Conservation (phyloP, 1,284 basidiomycete genomes). For the Cerioporus squamosus region DNA sequence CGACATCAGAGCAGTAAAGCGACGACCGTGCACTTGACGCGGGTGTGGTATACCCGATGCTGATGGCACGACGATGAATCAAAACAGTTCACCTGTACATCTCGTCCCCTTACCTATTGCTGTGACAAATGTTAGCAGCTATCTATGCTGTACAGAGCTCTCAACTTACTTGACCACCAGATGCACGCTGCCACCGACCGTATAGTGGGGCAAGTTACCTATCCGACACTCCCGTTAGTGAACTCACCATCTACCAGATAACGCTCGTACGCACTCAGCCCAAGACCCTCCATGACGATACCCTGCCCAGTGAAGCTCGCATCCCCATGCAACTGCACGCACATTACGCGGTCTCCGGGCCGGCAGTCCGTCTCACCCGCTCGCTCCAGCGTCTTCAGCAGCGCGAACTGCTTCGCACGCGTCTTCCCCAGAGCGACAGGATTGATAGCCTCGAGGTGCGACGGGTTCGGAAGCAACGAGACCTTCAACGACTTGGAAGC, state of each 20-base stretch:
- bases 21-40: slow-evolving; percentile 83
- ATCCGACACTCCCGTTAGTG: neutral
- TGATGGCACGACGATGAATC: slow-evolving; percentile 32
- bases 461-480: slow-evolving; percentile 85
- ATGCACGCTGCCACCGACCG: slow-evolving; percentile 87
- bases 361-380: slow-evolving; percentile 60
- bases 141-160: neutral
- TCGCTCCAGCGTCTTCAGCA: slow-evolving; percentile 59
- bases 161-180: slow-evolving; percentile 86
- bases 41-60: slow-evolving; percentile 90
- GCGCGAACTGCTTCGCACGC: slow-evolving; percentile 88
- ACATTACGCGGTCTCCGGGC: slow-evolving; percentile 86
- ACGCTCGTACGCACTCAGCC: slow-evolving; percentile 61
- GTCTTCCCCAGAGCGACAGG: slow-evolving; percentile 89
- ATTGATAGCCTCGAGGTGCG: slow-evolving; percentile 87
- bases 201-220: slow-evolving; percentile 88
- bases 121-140: no score
- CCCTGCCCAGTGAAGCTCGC: slow-evolving; percentile 91
- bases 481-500: slow-evolving; percentile 62
- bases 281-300: slow-evolving; percentile 86
- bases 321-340: slow-evolving; percentile 89
- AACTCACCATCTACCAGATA: no score
- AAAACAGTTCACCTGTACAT: neutral
- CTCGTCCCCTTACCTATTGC: slow-evolving; percentile 49
- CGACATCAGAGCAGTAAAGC: slow-evolving; percentile 87